Evolutionary conservation across 805 yeast genomes (phyloP), one percentile per base, ranked within the genome.

Genomic region (Yamadazyma tumulicola): DNA sequence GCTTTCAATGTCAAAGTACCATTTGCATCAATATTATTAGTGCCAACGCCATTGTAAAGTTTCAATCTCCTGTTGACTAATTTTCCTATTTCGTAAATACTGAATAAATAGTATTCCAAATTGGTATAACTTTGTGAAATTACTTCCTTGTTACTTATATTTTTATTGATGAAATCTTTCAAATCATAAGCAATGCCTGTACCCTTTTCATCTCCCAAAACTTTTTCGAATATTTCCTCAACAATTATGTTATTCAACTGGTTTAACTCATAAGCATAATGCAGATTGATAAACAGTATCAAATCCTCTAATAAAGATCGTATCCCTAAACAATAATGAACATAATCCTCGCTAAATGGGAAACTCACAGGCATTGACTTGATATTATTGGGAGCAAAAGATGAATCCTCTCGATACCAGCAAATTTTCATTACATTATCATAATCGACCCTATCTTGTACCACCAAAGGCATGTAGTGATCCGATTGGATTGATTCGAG

Each of bases 291-390:
- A 49, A 89, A 93, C 13, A 66, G 61, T n/a, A 75, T 66, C 33
- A 85, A 71, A 39, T 77, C 77, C 19, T 74, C 69, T 14, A 89
- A 71, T 25, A 84, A 77, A 12, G 77, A 72, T 35, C 86, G 71
- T 13, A 85, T 58, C 23, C 85, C 79, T 16, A 86, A 75, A 57
- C 97, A 91, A 20, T 87, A 77, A 61, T 86, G 82, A 17, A 95
- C 89, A 50, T 87, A 89, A 40, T 87, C 78, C 37, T 85, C 83
- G 34, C 96, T 85, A 52, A 91, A 93, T 11, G 97, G 97, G 34
- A 67, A 65, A 6, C 61, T 57, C 2, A 91, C 61, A 0, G 81
- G 76, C 41, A 78, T 68, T 2, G 86, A 82, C 38, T 75, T 75
- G 6, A 52, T 59, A 43, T 50, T 57, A 32, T 54, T 52, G 4